Base-by-base conservation (phyloP, 257 asterid species). In the Paraleonurus japonicus region DNA sequence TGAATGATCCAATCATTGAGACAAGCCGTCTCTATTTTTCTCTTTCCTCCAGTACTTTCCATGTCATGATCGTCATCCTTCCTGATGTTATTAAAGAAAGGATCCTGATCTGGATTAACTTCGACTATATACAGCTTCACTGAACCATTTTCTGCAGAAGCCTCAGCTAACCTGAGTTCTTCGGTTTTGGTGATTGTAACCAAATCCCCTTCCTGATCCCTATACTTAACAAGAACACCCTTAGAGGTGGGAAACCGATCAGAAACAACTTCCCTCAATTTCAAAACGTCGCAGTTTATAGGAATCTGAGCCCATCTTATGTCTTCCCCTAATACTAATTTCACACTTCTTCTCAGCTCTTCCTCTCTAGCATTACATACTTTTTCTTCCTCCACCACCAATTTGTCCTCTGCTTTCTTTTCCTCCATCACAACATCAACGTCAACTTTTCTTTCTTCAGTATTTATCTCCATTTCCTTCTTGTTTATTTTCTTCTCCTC, bases 201-300 rank as follows among this genome's bases (percentile, higher is more conserved):
- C 80, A 92, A 82, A 79, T 92, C 98, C 24, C 96, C 92, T 83
- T 90, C 98, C 61, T 90, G 85, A 78, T 92, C 98, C 83, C 83
- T 80, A 75, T 90, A 90, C 86, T 92, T 92, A 43, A 92, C 77
- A 48, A 90, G 95, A 58, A 85, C 81, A 3, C 87, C 86, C 71
- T 75, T 81, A 10, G 76, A 79, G 69, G 69, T 71, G 19, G 95
- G 90, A 72, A 83, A 90, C 16, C 92, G 87, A 60, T 87, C 88
- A 6, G 75, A 57, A 33, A 92, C 73, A 64, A 82, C 75, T 80
- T 87, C 94, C 82, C 89, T 74, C 19, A 92, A 83, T 79, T 70
- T 79, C 75, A 81, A 61, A 74, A 89, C 69, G 54, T 81, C 72
- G 77, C 96, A 87, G 70, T 86, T 77, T 9, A 78, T 24, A 6